phyloP scores from a whole-genome alignment of 2,329 filamentous ascomycete genomes.

The Cladosporium velox region DNA sequence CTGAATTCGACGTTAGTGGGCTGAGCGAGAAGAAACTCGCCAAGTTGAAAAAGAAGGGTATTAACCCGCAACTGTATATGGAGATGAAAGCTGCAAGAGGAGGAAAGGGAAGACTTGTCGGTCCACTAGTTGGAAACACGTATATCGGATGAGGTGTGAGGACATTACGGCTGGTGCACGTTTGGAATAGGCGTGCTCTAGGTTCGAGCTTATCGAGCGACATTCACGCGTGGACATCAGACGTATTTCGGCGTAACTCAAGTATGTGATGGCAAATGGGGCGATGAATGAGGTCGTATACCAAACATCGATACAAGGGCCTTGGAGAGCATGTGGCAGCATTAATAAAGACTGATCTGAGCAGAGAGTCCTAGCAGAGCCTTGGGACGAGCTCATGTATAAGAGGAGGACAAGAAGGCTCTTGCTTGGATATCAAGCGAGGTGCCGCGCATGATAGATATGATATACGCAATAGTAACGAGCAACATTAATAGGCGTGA shows the following conservation, averaged over 20 bases:
- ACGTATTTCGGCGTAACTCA: not conserved
- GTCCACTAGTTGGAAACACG: constrained; percentile 34
- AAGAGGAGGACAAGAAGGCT: not conserved
- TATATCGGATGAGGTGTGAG: constrained; percentile 29
- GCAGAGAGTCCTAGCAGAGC: not conserved
- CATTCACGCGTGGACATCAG: not conserved
- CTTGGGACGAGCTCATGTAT: not conserved
- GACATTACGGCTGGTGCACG: not conserved
- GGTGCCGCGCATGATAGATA: not conserved
- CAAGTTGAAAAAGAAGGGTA: constrained; percentile 50
- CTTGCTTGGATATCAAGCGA: not conserved
- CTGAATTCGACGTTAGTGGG: constrained; percentile 42
- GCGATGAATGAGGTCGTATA: not conserved
- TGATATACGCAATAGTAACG: not conserved
- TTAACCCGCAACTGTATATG: constrained; percentile 49
- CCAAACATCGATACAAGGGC: not conserved
- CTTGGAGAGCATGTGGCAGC: not conserved
- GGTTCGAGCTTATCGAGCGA: not conserved
- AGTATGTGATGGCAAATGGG: too few relatives aligned
- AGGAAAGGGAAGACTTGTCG: constrained; percentile 35
- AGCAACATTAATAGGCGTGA: not conserved
- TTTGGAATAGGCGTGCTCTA: not conserved
- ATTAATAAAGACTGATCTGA: not conserved
- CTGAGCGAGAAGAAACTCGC: constrained; percentile 45
- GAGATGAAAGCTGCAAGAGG: constrained; percentile 51